A percentile compares a stretch with the other conserved stretches of the same genome.
Evolutionary conservation across 192 early-diverging fungal species (phyloP).

Genomic region (Coemansia sp.): DNA sequence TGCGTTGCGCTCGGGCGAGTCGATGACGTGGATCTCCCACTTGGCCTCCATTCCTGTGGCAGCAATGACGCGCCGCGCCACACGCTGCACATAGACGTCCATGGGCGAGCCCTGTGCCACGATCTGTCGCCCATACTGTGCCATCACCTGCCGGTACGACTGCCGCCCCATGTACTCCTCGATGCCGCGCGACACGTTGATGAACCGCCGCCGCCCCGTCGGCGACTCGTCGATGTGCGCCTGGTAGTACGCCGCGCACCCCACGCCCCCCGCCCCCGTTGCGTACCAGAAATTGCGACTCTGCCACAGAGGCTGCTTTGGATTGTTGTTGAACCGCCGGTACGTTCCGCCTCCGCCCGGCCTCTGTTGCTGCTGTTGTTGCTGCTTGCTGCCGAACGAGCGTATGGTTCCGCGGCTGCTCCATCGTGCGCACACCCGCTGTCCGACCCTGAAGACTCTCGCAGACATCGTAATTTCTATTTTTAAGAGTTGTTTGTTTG

Average conservation of each 20-base stretch:
- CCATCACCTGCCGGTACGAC: constrained; percentile 72
- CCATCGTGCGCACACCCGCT: background rate
- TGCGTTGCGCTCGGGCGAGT: constrained; percentile 80
- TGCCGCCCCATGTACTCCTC: constrained; percentile 60
- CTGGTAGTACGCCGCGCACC: constrained; percentile 36
- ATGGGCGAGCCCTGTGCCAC: constrained; percentile 66
- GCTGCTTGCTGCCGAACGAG: background rate
- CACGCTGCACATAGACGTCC: constrained; percentile 63
- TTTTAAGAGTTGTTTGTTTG: too few species aligned
- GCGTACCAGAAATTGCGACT: constrained; percentile 35
- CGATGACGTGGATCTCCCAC: constrained; percentile 94
- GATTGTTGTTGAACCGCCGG: constrained; percentile 11
- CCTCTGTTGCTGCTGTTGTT: background rate
- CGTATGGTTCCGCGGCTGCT: background rate
- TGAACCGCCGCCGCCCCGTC: constrained; percentile 53
- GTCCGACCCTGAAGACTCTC: background rate
- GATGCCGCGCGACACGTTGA: constrained; percentile 30
- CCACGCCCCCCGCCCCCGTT: constrained; percentile 14
- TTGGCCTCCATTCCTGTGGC: constrained; percentile 70
- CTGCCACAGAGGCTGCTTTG: constrained; percentile 16
- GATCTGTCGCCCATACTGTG: constrained; percentile 64
- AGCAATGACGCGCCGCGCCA: constrained; percentile 70
- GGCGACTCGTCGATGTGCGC: constrained; percentile 47
- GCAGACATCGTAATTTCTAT: too few species aligned
- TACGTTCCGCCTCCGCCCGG: constrained; percentile 1